Percentiles rank a stretch among this genome's conserved stretches.
These are phyloP conservation scores for Helicocarpus griseus DNA, from an alignment of 2,329 filamentous ascomycete genomes.

Conservation along the genomic window DNA sequence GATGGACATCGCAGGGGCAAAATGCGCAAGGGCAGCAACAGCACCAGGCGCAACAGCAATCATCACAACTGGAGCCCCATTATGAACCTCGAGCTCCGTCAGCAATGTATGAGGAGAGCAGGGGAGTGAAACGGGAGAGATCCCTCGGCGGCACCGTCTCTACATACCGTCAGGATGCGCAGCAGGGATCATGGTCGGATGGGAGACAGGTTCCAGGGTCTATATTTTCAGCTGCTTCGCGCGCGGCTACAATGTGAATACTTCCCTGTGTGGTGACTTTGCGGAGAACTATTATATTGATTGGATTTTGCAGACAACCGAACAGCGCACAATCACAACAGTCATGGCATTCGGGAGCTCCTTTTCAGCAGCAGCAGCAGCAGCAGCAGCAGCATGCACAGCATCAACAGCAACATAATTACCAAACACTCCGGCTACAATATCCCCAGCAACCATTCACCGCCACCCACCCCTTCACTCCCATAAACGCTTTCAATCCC, in stretches of 20 bases:
- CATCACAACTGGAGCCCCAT: no score
- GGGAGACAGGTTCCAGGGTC: neutral
- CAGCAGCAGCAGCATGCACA: neutral
- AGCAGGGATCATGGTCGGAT: neutral
- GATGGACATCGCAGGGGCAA: neutral
- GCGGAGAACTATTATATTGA: neutral
- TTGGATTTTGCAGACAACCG: neutral
- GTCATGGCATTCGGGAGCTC: neutral
- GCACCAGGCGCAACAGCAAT: neutral
- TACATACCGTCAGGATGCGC: neutral
- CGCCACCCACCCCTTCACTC: slow-evolving; percentile 1
- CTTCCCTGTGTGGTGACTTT: neutral
- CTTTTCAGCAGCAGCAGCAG: neutral
- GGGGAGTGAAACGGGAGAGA: neutral
- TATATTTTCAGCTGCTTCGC: neutral
- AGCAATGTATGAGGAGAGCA: neutral
- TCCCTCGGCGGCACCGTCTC: neutral
- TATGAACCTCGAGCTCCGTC: neutral
- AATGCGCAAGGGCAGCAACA: neutral
- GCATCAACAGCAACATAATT: neutral
- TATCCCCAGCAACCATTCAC: neutral
- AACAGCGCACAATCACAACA: neutral
- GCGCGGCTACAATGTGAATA: neutral
- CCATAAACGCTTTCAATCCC: no score
- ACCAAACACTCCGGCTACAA: neutral